Percentiles rank a stretch among this genome's conserved stretches.
Conservation (phyloP, 345 rosid species). For the Citrus australasica region DNA sequence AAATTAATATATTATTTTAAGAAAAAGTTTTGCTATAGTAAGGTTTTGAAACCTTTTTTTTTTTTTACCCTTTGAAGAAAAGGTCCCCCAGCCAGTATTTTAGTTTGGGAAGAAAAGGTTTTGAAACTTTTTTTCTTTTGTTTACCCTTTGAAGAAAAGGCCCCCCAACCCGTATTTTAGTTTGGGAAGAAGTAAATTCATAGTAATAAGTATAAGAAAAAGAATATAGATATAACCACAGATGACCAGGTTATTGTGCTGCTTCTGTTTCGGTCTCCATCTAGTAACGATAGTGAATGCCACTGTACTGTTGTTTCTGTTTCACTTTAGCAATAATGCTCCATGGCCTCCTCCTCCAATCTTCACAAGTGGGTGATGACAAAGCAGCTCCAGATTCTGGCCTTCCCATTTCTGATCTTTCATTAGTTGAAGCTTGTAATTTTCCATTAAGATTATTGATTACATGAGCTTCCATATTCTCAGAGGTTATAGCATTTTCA, state of each 20-base stretch:
- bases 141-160: too few relatives aligned
- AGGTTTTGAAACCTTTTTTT: too few relatives aligned
- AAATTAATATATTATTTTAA: too few relatives aligned
- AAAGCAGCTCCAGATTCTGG: neutral
- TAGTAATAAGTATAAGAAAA: neutral
- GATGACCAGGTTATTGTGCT: neutral
- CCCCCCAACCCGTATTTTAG: neutral
- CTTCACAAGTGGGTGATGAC: neutral
- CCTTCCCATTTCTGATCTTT: slow-evolving; percentile 23
- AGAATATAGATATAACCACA: neutral
- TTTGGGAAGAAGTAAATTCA: neutral
- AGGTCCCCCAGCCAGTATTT: neutral
- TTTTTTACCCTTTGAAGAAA: too few relatives aligned
- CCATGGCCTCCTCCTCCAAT: neutral
- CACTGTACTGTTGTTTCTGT: neutral
- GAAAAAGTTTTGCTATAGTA: too few relatives aligned
- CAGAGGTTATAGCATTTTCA: neutral
- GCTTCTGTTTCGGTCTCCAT: neutral
- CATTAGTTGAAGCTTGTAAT: slow-evolving; percentile 12
- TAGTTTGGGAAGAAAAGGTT: neutral
- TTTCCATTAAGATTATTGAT: slow-evolving; percentile 16
- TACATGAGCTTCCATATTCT: neutral
- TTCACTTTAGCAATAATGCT: neutral
- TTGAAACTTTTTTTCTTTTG: too few relatives aligned
- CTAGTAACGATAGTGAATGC: neutral